Conservation (phyloP, 306 rosid genomes). For the Rosa multiflora region DNA sequence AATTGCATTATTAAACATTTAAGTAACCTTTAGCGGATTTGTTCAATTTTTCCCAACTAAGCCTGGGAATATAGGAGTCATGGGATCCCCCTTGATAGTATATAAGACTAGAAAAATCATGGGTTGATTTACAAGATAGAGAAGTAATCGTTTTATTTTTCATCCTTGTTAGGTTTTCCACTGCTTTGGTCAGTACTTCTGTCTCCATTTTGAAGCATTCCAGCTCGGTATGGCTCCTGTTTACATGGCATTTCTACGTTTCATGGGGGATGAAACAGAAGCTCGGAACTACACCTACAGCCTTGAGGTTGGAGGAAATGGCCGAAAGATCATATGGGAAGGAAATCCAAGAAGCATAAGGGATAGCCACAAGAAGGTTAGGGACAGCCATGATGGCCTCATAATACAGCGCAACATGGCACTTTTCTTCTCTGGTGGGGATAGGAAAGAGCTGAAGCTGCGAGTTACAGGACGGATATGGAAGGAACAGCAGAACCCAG, state of each 20-base stretch:
- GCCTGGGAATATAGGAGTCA: not conserved
- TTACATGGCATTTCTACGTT: slow-evolving; percentile 75
- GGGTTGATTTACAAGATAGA: slow-evolving; percentile 20
- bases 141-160: slow-evolving; percentile 13
- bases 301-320: slow-evolving; percentile 77
- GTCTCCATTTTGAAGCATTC: slow-evolving; percentile 83
- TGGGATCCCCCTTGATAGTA: not conserved
- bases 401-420: slow-evolving; percentile 75
- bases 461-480: slow-evolving; percentile 74
- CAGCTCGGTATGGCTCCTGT: slow-evolving; percentile 80
- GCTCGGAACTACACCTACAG: slow-evolving; percentile 66
- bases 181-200: slow-evolving; percentile 74
- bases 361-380: slow-evolving; percentile 71
- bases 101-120: not conserved
- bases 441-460: slow-evolving; percentile 74
- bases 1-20: not conserved
- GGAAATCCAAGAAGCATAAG: slow-evolving; percentile 70
- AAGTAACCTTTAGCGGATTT: not conserved
- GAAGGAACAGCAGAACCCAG: slow-evolving; percentile 74
- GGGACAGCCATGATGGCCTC: slow-evolving; percentile 79
- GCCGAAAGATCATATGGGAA: slow-evolving; percentile 64
- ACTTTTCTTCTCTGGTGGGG: slow-evolving; percentile 76
- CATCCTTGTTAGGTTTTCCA: slow-evolving; percentile 58
- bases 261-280: slow-evolving; percentile 75
- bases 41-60: not conserved